A percentile compares a stretch with the other conserved stretches of the same genome.
Evolutionary conservation across 1,284 basidiomycete genomes (phyloP).

Genomic region (Volvariella surrecta): DNA sequence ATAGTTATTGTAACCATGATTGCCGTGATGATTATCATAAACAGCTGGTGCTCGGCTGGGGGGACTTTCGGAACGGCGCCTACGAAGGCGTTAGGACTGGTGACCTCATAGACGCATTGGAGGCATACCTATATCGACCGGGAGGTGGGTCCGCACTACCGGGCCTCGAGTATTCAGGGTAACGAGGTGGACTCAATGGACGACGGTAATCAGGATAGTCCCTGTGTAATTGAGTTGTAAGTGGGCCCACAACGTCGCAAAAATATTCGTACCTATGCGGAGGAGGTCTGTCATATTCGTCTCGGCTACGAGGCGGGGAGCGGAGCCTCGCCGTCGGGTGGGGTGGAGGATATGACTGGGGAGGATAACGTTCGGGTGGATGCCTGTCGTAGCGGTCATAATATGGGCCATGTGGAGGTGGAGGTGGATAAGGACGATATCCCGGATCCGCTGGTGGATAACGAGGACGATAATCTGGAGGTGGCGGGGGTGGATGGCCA

Average conservation of each 20-base stretch:
- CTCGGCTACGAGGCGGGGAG: slow-evolving; percentile 46
- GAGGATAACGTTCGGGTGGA: slow-evolving; percentile 29
- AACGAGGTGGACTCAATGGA: slow-evolving; percentile 45
- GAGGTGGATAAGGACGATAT: slow-evolving; percentile 33
- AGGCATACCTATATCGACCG: slow-evolving; percentile 42
- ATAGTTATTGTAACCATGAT: slow-evolving; percentile 41
- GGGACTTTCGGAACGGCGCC: slow-evolving; percentile 70
- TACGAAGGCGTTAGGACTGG: slow-evolving; percentile 18
- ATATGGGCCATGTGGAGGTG: slow-evolving; percentile 36
- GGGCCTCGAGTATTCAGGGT: slow-evolving; percentile 45
- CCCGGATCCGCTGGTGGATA: slow-evolving; percentile 44
- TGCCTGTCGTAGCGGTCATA: slow-evolving; percentile 60
- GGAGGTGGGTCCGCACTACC: slow-evolving; percentile 22
- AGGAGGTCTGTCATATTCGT: slow-evolving; percentile 45
- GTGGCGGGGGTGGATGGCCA: slow-evolving; percentile 25
- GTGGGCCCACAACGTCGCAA: slow-evolving; percentile 1
- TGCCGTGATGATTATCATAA: slow-evolving; percentile 43
- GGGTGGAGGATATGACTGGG: slow-evolving; percentile 27
- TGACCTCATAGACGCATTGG: slow-evolving; percentile 2
- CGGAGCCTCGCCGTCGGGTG: slow-evolving; percentile 36
- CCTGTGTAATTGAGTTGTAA: slow-evolving; percentile 14
- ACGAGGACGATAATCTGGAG: slow-evolving; percentile 30
- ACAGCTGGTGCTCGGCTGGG: slow-evolving; percentile 27
- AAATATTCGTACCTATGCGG: slow-evolving; percentile 18
- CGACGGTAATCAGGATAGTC: slow-evolving; percentile 42